Evolutionary conservation across 1,139 yeast genomes (phyloP), one percentile per base, ranked within the genome.

Genomic region (Nakaseomyces delphensis): DNA sequence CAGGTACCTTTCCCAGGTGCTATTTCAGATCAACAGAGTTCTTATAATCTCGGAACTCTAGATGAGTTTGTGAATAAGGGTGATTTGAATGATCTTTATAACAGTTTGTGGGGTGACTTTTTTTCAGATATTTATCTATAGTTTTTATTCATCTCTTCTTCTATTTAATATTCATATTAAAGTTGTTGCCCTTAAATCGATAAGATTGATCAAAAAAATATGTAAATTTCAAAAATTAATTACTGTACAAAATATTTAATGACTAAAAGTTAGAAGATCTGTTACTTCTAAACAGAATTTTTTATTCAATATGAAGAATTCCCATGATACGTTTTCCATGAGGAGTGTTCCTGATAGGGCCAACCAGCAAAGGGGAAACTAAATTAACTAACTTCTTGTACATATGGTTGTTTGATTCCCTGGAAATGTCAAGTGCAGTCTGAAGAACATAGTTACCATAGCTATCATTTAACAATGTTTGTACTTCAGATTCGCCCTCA

Each of bases 401-500:
- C 44, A 77, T 71, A 3, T 47, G 40, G 14, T 45, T 49, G 36
- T 59, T 57, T 25, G 57, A 59, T n/a, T 62, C 64, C 59, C 73
- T 77, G 10, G 95, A 87, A 46, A 82, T 85, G 54, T 80, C 86
- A 41, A 81, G 59, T 16, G 83, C 78, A 1, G 96, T 87, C 65
- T 87, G 96, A 41, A 87, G 70, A 35, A 87, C 96, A 62, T 87
- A 87, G 63, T 87, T 87, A 33, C 96, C 96, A 51, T 67, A 77
- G 27, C 78, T 71, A 55, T 77, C 83, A 38, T 76, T 73, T 45
- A 77, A 57, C 31, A 77, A 60, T 31, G 69, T 66, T 43, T 71
- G 72, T 45, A 79, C 63, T 30, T 69, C 68, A 11, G 64, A 53
- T 14, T 72, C 67, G 15, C 66, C 63, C 8, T 59, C 55, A 32